A percentile compares a stretch with the other conserved stretches of the same genome.
phyloP scores from a whole-genome alignment of 2,329 filamentous ascomycete genomes.

The Pestalotiopsis sp. region DNA sequence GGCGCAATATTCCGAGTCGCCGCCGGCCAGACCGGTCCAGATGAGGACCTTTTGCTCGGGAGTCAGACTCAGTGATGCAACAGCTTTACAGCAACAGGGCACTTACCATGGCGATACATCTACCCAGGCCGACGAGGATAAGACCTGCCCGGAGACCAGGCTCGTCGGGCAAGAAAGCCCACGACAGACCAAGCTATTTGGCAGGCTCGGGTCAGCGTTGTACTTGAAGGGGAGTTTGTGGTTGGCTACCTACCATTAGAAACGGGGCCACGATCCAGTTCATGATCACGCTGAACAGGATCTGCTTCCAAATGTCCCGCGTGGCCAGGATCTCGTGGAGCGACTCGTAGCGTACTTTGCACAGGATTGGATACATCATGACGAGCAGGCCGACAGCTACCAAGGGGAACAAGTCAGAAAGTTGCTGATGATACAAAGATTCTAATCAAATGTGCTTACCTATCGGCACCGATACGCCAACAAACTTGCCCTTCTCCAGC shows the following conservation, averaged over 20 bases:
- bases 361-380: conserved; percentile 95
- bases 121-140: conserved; percentile 80
- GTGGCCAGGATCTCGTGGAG: conserved; percentile 68
- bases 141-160: conserved; percentile 64
- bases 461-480: conserved; percentile 46
- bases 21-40: conserved; percentile 78
- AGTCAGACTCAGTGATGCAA: no score
- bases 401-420: neutral
- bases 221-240: neutral
- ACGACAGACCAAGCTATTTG: conserved; percentile 64
- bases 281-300: conserved; percentile 74
- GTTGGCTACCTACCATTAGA: conserved; percentile 66
- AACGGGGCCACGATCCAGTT: conserved; percentile 87
- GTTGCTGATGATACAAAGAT: neutral
- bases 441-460: conserved; percentile 17
- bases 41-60: conserved; percentile 64
- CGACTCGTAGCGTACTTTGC: conserved; percentile 80
- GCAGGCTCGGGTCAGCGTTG: neutral
- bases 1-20: conserved; percentile 82
- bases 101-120: conserved; percentile 89
- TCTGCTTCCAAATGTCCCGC: conserved; percentile 73
- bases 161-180: conserved; percentile 67
- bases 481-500: conserved; percentile 72
- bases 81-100: no score
- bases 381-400: conserved; percentile 77